Base-by-base conservation (phyloP, 805 yeast species). In the Lipomyces anomalus region DNA sequence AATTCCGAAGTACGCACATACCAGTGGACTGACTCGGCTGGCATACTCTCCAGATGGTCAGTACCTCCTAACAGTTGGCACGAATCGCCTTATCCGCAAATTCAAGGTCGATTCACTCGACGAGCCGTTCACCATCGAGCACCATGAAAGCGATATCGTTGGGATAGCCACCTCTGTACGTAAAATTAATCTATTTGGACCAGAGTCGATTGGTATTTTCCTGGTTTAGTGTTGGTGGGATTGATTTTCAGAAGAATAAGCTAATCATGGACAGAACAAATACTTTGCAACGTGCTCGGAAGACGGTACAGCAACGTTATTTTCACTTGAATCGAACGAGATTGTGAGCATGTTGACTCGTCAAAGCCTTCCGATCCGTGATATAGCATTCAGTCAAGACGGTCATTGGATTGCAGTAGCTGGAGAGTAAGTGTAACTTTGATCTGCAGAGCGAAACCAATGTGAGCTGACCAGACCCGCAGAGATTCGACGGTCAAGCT, bases 221-320 rank as follows among this genome's bases (percentile, higher is more conserved):
- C n/a, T n/a, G n/a, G n/a, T n/a, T n/a, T n/a, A n/a, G n/a, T n/a
- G n/a, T 6, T 33, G 23, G 7, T 13, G 6, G 42, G 24, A 11
- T 13, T 41, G n/a, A n/a, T n/a, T n/a, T 22, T 47, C 18, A 18
- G n/a, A n/a, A 26, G 22, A 6, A n/a, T 23, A 30, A 18, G 30
- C 20, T 24, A 11, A 26, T 20, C 26, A n/a, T 21, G 33, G 21
- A 17, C 36, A 48, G 48, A 41, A 26, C 6, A 28, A 42, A 5
- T 52, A 54, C n/a, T 57, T 74, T 43, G 74, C 65, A 4, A 64
- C 72, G 42, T 67, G 71, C 48, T 65, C 73, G 13, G 71, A 69
- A 29, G 73, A 71, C 57, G 78, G 78, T 3, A 46, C 57, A 3
- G 66, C 61, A 4, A 53, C 48, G 20, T 38, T 66, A 39, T 65